A percentile compares a stretch with the other conserved stretches of the same genome.
Conservation (phyloP, 306 rosid genomes). For the Prunus kanzakura region DNA sequence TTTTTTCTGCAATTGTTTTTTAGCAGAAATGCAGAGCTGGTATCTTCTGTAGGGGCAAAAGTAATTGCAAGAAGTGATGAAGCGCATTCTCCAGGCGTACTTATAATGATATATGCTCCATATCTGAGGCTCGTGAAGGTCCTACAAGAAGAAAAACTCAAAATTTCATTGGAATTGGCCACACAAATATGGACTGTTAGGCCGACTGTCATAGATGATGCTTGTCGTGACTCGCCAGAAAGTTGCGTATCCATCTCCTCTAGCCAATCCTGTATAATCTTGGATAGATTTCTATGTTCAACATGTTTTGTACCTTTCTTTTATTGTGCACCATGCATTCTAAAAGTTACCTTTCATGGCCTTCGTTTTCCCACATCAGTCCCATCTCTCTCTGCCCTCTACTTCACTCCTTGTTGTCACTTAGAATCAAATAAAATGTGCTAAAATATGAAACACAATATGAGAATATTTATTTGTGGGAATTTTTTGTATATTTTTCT, state of each 20-base stretch:
- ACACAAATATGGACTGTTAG: conserved; percentile 27
- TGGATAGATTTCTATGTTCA: conserved; percentile 35
- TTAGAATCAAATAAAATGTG: neutral
- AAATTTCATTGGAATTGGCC: conserved; percentile 23
- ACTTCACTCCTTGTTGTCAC: neutral
- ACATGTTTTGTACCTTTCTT: conserved; percentile 63
- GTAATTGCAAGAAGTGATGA: neutral
- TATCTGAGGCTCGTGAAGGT: conserved; percentile 33
- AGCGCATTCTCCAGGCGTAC: neutral
- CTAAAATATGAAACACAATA: too few species aligned
- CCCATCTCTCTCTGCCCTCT: conserved; percentile 43
- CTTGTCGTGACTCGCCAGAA: conserved; percentile 24
- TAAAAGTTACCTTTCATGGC: conserved; percentile 61
- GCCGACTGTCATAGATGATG: neutral
- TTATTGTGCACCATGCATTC: conserved; percentile 54
- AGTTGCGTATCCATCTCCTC: conserved; percentile 15
- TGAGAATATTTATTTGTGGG: too few species aligned
- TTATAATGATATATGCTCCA: conserved; percentile 5
- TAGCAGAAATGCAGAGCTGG: neutral
- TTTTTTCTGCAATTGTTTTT: too few species aligned
- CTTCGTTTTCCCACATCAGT: conserved; percentile 48
- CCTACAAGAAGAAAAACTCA: conserved; percentile 20
- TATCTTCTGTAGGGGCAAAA: too few species aligned
- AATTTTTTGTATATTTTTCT: too few species aligned
- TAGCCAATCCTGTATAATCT: conserved; percentile 16